Evolutionary conservation across 441 rosid genomes (phyloP).

Genomic region (Euphorbia schlechtendalii): DNA sequence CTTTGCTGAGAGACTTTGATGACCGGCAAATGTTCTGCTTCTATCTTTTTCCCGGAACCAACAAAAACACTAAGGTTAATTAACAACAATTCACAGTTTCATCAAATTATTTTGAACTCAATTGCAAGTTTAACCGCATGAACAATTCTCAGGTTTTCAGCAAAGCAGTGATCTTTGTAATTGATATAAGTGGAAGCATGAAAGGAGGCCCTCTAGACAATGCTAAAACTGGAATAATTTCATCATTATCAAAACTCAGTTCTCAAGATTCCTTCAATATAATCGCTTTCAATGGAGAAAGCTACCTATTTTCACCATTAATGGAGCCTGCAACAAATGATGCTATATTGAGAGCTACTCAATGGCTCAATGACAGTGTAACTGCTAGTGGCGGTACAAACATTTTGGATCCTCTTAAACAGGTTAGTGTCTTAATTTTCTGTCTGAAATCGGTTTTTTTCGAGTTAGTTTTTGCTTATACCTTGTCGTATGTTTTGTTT

Average conservation of each 20-base stretch:
- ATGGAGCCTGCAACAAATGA: constrained; percentile 62
- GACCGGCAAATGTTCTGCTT: constrained; percentile 73
- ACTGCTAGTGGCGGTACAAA: constrained; percentile 60
- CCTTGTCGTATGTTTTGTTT: background rate
- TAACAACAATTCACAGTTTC: too few species aligned
- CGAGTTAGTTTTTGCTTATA: background rate
- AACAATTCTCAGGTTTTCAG: constrained; percentile 39
- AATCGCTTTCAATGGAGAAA: constrained; percentile 66
- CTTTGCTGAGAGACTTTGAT: constrained; percentile 58
- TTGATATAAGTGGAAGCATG: constrained; percentile 86
- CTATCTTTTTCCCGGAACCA: constrained; percentile 71
- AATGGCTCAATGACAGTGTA: constrained; percentile 52
- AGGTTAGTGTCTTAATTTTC: constrained; percentile 32
- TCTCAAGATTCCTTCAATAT: constrained; percentile 72
- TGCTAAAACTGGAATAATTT: constrained; percentile 50
- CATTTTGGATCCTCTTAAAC: constrained; percentile 52
- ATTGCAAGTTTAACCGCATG: background rate
- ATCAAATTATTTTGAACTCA: background rate
- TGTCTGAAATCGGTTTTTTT: too few species aligned
- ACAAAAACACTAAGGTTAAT: constrained; percentile 51
- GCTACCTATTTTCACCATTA: constrained; percentile 42
- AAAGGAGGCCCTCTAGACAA: constrained; percentile 51
- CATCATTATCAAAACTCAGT: constrained; percentile 48
- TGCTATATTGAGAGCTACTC: constrained; percentile 42
- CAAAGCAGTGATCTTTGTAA: constrained; percentile 58